Base-by-base conservation (phyloP, 441 rosid species). In the Rhodomyrtus psidioides region DNA sequence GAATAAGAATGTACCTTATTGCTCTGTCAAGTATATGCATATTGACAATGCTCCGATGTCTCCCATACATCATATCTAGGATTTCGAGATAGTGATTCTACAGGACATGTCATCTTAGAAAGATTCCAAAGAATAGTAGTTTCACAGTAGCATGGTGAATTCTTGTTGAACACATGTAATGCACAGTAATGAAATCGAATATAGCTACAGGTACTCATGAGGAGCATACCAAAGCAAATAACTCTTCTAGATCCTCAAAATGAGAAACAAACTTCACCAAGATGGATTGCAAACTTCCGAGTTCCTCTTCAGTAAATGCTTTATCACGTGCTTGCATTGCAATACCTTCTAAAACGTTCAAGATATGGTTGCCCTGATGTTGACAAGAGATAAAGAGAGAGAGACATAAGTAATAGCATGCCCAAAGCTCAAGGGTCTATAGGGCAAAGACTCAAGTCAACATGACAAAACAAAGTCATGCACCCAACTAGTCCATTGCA, bases 51-150 rank as follows among this genome's bases (percentile, higher is more conserved):
- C 86, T 92, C 87, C 91, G 88, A 70, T 95, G 89, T 86, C 89
- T 90, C 91, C 98, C 99, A 89, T 91, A 88, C 93, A 94, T 91
- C 84, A 92, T 90, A 90, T 96, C 98, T 88, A 96, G 90, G 89
- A 94, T 92, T 91, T 96, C 94, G 83, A 97, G 93, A 90, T 94
- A 95, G 91, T 94, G 94, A 83, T 90, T 86, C 99, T 97, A 86
- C 91, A 93, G 86, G 75, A 89, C 34, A 87, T 70, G 34, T 54
- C 56, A 55, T 76, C 56, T 86, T 39, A 51, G 75, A 87, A 58
- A 82, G 23, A 34, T 65, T 65, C 46, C 44, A 65, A 65, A 82
- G 55, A 70, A 23, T 28, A 57, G 55, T 28, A 57, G 55, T 24
- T 39, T 70, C 15, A 70, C 16, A 12, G 5, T 21, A 39, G 79